These are phyloP conservation scores for Haplosporangium gracile DNA, from an alignment of 192 early-diverging fungal genomes.

Conservation along the genomic window DNA sequence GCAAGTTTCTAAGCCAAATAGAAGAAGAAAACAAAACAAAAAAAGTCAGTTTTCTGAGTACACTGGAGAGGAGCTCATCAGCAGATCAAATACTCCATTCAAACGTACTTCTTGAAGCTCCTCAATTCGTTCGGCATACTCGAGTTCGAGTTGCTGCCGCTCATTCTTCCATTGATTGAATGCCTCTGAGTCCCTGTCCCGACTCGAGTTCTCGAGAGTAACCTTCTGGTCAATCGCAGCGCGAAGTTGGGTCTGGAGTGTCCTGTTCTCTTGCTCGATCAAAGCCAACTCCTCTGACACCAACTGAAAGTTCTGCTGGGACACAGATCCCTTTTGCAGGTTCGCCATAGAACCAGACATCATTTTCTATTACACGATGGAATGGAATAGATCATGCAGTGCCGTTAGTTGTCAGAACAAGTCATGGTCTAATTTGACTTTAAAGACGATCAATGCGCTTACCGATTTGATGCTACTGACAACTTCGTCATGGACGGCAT, in stretches of 20 bases:
- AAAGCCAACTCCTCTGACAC: constrained; percentile 27
- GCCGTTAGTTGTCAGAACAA: neutral
- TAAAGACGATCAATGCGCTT: neutral
- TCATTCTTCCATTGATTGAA: constrained; percentile 34
- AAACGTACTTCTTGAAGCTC: constrained; percentile 53
- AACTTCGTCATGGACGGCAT: constrained; percentile 54
- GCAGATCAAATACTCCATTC: neutral
- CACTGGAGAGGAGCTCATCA: neutral
- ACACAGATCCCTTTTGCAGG: constrained; percentile 7
- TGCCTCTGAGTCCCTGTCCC: constrained; percentile 18
- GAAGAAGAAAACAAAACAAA: neutral
- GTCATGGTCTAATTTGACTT: neutral
- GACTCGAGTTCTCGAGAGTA: constrained; percentile 2
- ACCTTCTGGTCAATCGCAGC: constrained; percentile 30
- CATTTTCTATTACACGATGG: constrained; percentile 28
- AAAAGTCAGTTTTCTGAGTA: neutral
- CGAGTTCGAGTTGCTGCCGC: constrained; percentile 31
- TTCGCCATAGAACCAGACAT: constrained; percentile 9
- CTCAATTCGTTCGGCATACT: constrained; percentile 31
- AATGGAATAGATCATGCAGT: neutral
- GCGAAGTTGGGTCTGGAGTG: constrained; percentile 32
- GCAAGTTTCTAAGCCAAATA: constrained; percentile 36
- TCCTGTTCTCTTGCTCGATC: constrained; percentile 37
- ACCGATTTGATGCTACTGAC: constrained; percentile 48
- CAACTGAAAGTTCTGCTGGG: constrained; percentile 27